Conservation (phyloP, 805 yeast species). For the Scheffersomyces coipomensis region DNA sequence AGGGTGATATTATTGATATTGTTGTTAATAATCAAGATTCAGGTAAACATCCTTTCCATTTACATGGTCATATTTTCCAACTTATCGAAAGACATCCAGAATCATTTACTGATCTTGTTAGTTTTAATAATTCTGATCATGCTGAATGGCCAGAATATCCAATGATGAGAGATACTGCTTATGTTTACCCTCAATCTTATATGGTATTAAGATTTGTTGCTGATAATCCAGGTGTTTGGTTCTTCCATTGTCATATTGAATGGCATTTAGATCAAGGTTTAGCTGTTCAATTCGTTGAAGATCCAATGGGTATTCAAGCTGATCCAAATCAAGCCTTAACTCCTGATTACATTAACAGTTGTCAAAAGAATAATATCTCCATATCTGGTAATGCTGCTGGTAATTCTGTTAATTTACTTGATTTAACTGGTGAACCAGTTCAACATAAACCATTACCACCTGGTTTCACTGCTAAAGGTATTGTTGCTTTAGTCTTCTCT, state of each 20-base stretch:
- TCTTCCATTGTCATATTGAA: constrained; percentile 88
- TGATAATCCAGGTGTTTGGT: constrained; percentile 92
- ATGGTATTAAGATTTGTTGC: constrained; percentile 72
- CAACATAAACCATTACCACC: constrained; percentile 69
- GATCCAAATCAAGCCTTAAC: constrained; percentile 53
- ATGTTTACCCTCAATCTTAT: constrained; percentile 66
- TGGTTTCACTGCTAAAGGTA: constrained; percentile 94
- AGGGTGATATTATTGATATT: constrained; percentile 67
- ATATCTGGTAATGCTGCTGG: constrained; percentile 87
- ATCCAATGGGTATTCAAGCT: constrained; percentile 52
- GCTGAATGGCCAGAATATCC: constrained; percentile 57
- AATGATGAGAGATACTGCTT: constrained; percentile 66
- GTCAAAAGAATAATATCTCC: constrained; percentile 55
- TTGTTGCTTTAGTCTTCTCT: constrained; percentile 90
- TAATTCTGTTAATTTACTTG: constrained; percentile 58
- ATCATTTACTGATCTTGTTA: constrained; percentile 53
- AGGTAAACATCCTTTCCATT: constrained; percentile 77
- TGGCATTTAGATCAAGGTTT: constrained; percentile 85
- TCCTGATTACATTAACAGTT: constrained; percentile 57
- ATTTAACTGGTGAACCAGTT: constrained; percentile 72
- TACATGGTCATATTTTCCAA: constrained; percentile 75
- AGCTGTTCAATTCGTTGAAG: constrained; percentile 70
- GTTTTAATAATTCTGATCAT: constrained; percentile 38
- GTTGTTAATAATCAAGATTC: constrained; percentile 78
- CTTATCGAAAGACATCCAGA: constrained; percentile 52